Evolutionary conservation across 768 basidiomycete genomes (phyloP), one percentile per base, ranked within the genome.

Genomic region (Cystofilobasidium macerans): DNA sequence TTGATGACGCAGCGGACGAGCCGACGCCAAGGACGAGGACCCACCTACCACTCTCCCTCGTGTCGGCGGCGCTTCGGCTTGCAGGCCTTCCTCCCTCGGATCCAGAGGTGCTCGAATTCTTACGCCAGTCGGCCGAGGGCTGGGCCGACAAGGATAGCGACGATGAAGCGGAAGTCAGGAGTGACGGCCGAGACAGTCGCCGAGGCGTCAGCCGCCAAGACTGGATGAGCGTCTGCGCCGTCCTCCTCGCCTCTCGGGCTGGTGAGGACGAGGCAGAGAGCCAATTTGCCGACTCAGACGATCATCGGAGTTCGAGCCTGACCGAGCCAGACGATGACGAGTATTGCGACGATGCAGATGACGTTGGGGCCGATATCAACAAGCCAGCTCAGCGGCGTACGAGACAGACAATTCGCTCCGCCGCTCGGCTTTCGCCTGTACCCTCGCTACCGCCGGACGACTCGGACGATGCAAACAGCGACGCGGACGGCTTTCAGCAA

Each of bases 221-320:
- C 30, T 67, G 65, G 65, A 61, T 61, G 32, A 60, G 59, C 24
- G 65, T 67, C 3, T 67, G 65, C 26, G 65, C 59, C 24, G 60
- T 67, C 20, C 20, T 67, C 38, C 12, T 67, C 9, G 26, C 53
- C 2, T 47, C 45, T 16, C 53, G 60, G n/a, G 62, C 56, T 0
- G 62, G 45, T 3, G 42, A 54, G 0, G 54, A 42, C 11, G 28
- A 57, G 13, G 54, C 18, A 1, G 63, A 22, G 43, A 32, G 42
- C 2, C 42, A 1, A 14, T 53, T 33, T 6, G 43, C 45, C 8
- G 33, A 28, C 28, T 18, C 30, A n/a, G 45, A 16, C 45, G 45
- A 47, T n/a, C n/a, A n/a, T n/a, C n/a, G n/a, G 22, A 47, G 22
- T 16, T 47, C 45, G 5, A 9, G 16, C n/a, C n/a, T 42, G 42